Percentiles rank a stretch among this genome's conserved stretches.
These are phyloP conservation scores for Arthrobotrys sphaeroides DNA, from an alignment of 2,329 filamentous ascomycete genomes.

Conservation along the genomic window DNA sequence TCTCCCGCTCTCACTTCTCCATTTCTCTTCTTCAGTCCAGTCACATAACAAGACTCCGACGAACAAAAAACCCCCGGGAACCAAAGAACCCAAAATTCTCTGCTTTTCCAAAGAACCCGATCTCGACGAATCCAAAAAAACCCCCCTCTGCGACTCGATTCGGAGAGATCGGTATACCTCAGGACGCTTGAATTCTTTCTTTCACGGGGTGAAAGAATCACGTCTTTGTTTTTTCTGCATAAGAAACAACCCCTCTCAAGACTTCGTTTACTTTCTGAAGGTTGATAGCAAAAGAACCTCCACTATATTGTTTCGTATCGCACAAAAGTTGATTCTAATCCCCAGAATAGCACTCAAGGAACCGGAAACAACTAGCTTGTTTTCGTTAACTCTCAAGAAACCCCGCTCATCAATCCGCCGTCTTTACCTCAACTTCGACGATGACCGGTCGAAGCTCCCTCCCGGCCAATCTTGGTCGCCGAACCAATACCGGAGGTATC, in stretches of 20 bases:
- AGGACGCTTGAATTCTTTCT: constrained; percentile 51
- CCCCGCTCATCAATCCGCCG: background rate
- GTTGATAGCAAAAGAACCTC: constrained; percentile 17
- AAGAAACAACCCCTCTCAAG: constrained; percentile 17
- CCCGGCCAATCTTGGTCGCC: constrained; percentile 40
- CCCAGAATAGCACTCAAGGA: constrained; percentile 5
- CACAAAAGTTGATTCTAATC: constrained; percentile 23
- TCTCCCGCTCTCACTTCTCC: constrained; percentile 24
- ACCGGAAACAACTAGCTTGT: constrained; percentile 9
- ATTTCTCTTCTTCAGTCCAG: constrained; percentile 36
- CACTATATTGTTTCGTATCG: constrained; percentile 19
- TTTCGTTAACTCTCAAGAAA: background rate
- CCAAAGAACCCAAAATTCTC: constrained; percentile 30
- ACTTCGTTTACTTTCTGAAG: constrained; percentile 20
- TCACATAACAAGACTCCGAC: constrained; percentile 28
- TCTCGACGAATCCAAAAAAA: constrained; percentile 53
- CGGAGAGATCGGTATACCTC: constrained; percentile 38
- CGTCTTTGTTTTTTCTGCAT: constrained; percentile 31
- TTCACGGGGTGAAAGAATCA: constrained; percentile 52
- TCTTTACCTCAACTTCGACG: background rate
- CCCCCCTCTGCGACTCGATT: constrained; percentile 44
- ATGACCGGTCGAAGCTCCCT: constrained; percentile 50
- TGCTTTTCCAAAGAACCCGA: constrained; percentile 41
- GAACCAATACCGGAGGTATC: constrained; percentile 28
- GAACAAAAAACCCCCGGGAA: constrained; percentile 44